phyloP scores from a whole-genome alignment of 2,329 filamentous ascomycete species.

The Aspergillus ustus region DNA sequence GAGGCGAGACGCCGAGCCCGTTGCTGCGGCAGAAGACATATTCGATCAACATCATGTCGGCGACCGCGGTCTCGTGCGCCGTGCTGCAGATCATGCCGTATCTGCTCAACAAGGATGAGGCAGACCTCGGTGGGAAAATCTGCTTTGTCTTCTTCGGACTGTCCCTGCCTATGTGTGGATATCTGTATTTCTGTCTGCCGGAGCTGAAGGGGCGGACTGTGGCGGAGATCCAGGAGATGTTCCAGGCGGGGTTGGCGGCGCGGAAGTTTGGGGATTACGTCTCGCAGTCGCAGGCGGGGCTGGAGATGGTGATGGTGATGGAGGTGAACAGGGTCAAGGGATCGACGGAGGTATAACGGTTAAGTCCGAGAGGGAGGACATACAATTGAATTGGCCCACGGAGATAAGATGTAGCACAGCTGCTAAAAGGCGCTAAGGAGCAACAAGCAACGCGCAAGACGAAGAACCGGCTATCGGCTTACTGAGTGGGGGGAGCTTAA shows the following conservation, averaged over 20 bases:
- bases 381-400: no score
- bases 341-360: no score
- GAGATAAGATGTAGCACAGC: no score
- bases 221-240: neutral
- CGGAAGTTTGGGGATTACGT: no score
- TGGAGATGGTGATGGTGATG: no score
- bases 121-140: conserved; percentile 23
- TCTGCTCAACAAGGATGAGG: neutral
- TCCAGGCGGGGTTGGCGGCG: neutral
- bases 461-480: neutral
- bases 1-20: neutral
- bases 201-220: neutral
- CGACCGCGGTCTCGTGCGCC: neutral
- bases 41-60: neutral
- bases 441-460: neutral
- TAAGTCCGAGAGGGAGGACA: no score
- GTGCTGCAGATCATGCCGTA: neutral
- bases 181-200: neutral
- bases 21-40: neutral
- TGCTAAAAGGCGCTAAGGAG: neutral
- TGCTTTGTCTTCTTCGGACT: neutral
- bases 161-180: neutral
- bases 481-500: neutral
- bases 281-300: no score
- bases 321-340: no score